Base-by-base conservation (phyloP, 129 eudicot genomes). In the Smallanthus sonchifolius region DNA sequence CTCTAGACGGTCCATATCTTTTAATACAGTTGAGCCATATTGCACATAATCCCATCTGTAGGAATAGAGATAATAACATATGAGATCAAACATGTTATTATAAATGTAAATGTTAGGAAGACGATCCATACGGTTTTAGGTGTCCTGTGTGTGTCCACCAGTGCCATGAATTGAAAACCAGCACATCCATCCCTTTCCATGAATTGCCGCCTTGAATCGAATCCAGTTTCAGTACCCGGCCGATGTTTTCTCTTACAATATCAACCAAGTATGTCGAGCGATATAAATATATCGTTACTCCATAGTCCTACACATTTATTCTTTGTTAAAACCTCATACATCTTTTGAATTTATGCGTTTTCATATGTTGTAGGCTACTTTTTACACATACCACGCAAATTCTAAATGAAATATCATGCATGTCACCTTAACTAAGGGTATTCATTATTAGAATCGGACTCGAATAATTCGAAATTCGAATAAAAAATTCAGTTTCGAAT, bases 81-180 rank as follows among this genome's bases (percentile, higher is more conserved):
- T n/a, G 7, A 51, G 42, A 79, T 45, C 42, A 14, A 45, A 19
- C 54, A 14, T 13, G 20, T 56, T 24, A 24, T 24, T 20, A 56
- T 24, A 56, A 24, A 56, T 56, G 15, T 6, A 56, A 51, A 56
- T 59, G 65, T 0, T 10, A 30, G 42, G 20, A 2, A 11, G 5
- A 42, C 45, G 54, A 49, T 54, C 39, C 80, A 8, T 83, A 87
- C 94, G 86, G 83, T 75, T 87, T 84, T 67, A 80, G 49, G 7
- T 10, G 80, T 48, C 96, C 97, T 2, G 67, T 79, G 80, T 91
- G 96, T 7, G 88, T 78, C 97, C 97, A 91, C 97, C 97, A 91
- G 40, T 91, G 97, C 97, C 97, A 91, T 14, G 91, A 75, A 76
- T 87, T 91, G 75, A 91, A 91, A 17, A 91, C 47, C 14, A 91